Base-by-base conservation (phyloP, 805 yeast genomes). In the Candida stauntonica region DNA sequence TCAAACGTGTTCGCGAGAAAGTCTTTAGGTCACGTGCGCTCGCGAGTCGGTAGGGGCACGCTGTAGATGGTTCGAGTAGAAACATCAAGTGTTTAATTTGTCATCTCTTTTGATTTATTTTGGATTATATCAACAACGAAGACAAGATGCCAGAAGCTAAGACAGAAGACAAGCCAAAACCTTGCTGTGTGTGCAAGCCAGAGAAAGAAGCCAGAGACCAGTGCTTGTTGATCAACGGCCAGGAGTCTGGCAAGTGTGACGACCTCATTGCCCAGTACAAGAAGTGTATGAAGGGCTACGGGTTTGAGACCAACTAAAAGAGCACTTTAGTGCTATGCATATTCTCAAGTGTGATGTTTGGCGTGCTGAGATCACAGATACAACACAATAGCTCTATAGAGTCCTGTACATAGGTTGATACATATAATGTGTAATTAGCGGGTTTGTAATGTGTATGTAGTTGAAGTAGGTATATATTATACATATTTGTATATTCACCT, bases 161-260 rank as follows among this genome's bases (percentile, higher is more conserved):
- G 24, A 26, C 45, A 27, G 29, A 36, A 32, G 28, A 35, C 16
- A 81, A 86, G 58, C 95, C 95, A 48, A 91, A 89, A 66, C 97
- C 99, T 42, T 91, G 99, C 64, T 91, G 98, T 58, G 98, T 91
- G 17, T 93, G 98, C 63, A 75, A 81, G 51, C 84, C 83, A 24
- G 87, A 87, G 56, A 87, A 87, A 64, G 73, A 81, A 44, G 60
- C 66, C 17, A 75, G 98, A 57, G 99, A 91, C 55, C 89, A 88
- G 55, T 93, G 98, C 60, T 66, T 91, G 40, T 71, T 91, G 46
- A 64, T 76, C 50, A 79, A 85, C 52, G 96, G 96, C 33, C 81
- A 81, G 50, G 97, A 88, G 15, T 71, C 85, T 32, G 86, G 81
- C 23, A 81, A 86, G 52, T 91, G 99, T 63, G 75, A 79, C 42